Conservation (phyloP, 2,329 filamentous ascomycete species). For the Diaporthe batatas region DNA sequence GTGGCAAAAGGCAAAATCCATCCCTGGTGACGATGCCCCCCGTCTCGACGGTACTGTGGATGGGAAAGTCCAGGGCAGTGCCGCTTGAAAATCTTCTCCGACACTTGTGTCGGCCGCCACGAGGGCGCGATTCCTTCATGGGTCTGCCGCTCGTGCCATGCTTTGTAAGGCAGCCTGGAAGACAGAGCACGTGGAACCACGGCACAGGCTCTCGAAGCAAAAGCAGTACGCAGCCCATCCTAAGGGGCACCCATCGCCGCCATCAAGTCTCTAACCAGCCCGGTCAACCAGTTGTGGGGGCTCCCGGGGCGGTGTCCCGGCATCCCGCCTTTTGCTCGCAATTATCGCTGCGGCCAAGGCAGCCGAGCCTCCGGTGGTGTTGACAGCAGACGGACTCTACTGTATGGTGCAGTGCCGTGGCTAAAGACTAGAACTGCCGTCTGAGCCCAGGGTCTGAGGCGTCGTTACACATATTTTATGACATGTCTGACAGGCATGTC, state of each 20-base stretch:
- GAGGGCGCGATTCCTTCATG: not conserved
- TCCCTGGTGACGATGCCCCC: slow-evolving; percentile 51
- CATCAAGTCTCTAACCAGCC: not conserved
- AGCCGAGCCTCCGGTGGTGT: not conserved
- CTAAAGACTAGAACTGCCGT: not conserved
- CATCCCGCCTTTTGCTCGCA: not conserved
- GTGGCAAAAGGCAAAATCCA: slow-evolving; percentile 76
- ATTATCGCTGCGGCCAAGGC: not conserved
- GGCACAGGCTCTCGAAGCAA: not conserved
- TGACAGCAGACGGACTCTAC: not conserved
- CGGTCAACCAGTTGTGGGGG: not conserved
- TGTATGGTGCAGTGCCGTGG: not conserved
- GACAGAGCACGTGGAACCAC: not conserved
- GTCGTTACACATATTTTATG: not conserved
- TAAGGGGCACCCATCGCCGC: not conserved
- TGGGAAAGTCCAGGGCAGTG: slow-evolving; percentile 56
- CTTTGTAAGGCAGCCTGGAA: not conserved
- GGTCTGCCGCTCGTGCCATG: no score
- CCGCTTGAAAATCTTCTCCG: slow-evolving; percentile 6
- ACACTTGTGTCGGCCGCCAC: not conserved
- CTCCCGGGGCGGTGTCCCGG: not conserved
- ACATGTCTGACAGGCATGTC: not conserved
- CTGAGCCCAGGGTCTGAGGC: not conserved
- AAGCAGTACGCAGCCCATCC: not conserved
- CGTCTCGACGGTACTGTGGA: slow-evolving; percentile 60